phyloP scores from a whole-genome alignment of 441 rosid species.

The Pelargonium australe region DNA sequence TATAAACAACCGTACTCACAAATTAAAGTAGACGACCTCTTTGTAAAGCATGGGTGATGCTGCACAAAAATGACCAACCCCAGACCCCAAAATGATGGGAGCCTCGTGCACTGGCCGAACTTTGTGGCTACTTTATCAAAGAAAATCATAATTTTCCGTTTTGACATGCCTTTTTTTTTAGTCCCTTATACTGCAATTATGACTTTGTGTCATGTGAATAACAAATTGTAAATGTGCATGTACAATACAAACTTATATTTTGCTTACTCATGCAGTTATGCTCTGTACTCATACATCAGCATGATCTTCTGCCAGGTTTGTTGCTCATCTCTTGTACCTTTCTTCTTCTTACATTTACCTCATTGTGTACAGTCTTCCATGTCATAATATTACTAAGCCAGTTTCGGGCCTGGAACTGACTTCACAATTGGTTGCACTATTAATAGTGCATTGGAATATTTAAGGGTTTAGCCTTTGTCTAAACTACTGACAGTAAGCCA shows the following conservation, averaged over 20 bases:
- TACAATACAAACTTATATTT: constrained; percentile 25
- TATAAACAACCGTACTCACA: background rate
- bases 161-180: background rate
- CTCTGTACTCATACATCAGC: constrained; percentile 68
- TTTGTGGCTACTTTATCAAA: background rate
- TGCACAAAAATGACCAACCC: too few species aligned
- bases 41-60: too few species aligned
- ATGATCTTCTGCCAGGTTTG: constrained; percentile 82
- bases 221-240: constrained; percentile 10
- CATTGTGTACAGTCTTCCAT: constrained; percentile 9
- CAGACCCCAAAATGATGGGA: too few species aligned
- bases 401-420: background rate
- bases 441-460: background rate
- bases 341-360: background rate
- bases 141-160: background rate
- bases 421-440: background rate
- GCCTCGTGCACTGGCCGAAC: too few species aligned
- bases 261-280: constrained; percentile 48
- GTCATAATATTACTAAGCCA: background rate
- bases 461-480: background rate
- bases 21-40: background rate
- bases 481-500: background rate
- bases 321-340: constrained; percentile 16
- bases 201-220: constrained; percentile 1
- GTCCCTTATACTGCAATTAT: background rate